Conservation (phyloP, 345 rosid species). For the Psidium guajava region DNA sequence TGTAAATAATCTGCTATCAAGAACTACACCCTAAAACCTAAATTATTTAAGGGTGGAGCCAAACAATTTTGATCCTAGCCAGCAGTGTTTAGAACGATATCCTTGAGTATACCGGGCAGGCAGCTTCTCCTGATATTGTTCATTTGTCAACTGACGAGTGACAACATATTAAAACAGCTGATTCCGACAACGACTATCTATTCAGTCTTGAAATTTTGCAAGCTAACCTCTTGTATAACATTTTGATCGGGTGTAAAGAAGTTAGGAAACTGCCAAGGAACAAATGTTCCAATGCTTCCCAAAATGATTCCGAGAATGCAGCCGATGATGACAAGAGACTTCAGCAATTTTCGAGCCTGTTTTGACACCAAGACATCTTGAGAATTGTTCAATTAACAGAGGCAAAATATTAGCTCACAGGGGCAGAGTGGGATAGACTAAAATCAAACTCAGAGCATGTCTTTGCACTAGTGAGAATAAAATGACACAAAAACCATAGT, state of each 20-base stretch:
- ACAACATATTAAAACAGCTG: neutral
- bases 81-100: neutral
- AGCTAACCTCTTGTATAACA: constrained; percentile 30
- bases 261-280: constrained; percentile 39
- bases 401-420: neutral
- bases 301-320: constrained; percentile 21
- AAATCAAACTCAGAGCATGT: neutral
- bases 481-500: neutral
- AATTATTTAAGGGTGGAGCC: neutral
- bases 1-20: neutral
- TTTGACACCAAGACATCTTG: neutral
- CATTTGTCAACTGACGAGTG: neutral
- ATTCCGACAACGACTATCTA: neutral
- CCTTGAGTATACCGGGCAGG: neutral
- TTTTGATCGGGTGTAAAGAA: constrained; percentile 34
- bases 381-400: neutral
- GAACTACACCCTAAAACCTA: neutral
- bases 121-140: neutral
- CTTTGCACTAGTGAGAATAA: neutral
- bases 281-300: constrained; percentile 25
- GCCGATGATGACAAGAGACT: constrained; percentile 38
- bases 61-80: neutral
- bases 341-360: constrained; percentile 40
- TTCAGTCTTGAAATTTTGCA: neutral
- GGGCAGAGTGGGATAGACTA: neutral